phyloP scores from a whole-genome alignment of 371 early-diverging fungal species.

The Actinomortierella wolfii region DNA sequence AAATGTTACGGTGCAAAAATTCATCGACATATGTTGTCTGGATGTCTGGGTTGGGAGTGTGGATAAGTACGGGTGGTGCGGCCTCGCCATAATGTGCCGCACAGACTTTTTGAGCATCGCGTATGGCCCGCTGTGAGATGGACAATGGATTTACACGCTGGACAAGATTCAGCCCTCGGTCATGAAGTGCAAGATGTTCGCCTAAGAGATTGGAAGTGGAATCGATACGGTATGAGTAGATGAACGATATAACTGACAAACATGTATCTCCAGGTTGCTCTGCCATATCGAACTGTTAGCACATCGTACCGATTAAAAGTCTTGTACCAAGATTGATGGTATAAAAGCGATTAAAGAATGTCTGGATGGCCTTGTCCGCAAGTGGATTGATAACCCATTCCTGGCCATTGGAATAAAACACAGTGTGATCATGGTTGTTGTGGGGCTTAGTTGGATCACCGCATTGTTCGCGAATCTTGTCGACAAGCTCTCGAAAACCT shows the following conservation, averaged over 20 bases:
- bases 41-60: conserved; percentile 53
- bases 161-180: conserved; percentile 58
- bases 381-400: conserved; percentile 33
- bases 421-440: conserved; percentile 3
- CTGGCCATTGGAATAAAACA: conserved; percentile 27
- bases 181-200: conserved; percentile 68
- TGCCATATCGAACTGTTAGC: no score
- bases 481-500: conserved; percentile 38
- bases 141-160: conserved; percentile 63
- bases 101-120: conserved; percentile 63
- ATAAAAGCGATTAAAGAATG: conserved; percentile 41
- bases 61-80: conserved; percentile 54
- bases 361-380: conserved; percentile 36
- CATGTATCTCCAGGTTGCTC: no score
- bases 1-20: conserved; percentile 69
- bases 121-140: conserved; percentile 65
- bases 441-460: not conserved
- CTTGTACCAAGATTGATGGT: conserved; percentile 42
- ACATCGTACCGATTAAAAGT: conserved; percentile 35
- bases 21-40: conserved; percentile 66
- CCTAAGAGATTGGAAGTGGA: conserved; percentile 15
- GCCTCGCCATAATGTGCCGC: conserved; percentile 52
- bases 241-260: no score
- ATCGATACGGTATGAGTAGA: not conserved
- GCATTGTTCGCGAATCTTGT: conserved; percentile 15